These are phyloP conservation scores for Fallopia convolvulus DNA, from an alignment of 148 eudicot genomes.

Conservation along the genomic window DNA sequence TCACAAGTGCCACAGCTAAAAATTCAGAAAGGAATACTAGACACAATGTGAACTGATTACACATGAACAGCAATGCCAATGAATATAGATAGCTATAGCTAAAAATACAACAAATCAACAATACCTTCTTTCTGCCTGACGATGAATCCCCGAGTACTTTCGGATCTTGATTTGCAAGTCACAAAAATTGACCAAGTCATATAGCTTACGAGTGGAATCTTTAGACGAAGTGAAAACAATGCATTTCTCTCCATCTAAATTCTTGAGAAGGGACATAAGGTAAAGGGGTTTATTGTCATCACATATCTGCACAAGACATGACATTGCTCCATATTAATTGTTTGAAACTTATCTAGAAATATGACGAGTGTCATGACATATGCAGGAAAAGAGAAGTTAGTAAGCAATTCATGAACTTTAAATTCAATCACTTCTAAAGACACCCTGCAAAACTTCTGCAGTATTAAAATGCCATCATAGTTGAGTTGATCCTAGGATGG, in stretches of 20 bases:
- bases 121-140: conserved; percentile 75
- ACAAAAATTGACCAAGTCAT: conserved; percentile 60
- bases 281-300: conserved; percentile 68
- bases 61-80: background rate
- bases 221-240: conserved; percentile 91
- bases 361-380: background rate
- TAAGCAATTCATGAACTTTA: background rate
- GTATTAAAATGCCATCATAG: background rate
- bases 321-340: background rate
- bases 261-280: conserved; percentile 66
- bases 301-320: conserved; percentile 54
- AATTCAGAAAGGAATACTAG: background rate
- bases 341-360: background rate
- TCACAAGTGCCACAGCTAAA: background rate
- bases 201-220: conserved; percentile 72
- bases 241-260: conserved; percentile 70
- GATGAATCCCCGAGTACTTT: conserved; percentile 84
- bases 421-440: background rate
- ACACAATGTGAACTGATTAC: background rate
- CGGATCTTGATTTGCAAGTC: conserved; percentile 62
- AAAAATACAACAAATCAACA: background rate
- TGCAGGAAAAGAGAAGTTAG: background rate
- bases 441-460: background rate
- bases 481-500: background rate
- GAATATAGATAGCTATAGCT: background rate